These are phyloP conservation scores for Fremontodendron californicum DNA, from an alignment of 345 rosid genomes.

Conservation along the genomic window DNA sequence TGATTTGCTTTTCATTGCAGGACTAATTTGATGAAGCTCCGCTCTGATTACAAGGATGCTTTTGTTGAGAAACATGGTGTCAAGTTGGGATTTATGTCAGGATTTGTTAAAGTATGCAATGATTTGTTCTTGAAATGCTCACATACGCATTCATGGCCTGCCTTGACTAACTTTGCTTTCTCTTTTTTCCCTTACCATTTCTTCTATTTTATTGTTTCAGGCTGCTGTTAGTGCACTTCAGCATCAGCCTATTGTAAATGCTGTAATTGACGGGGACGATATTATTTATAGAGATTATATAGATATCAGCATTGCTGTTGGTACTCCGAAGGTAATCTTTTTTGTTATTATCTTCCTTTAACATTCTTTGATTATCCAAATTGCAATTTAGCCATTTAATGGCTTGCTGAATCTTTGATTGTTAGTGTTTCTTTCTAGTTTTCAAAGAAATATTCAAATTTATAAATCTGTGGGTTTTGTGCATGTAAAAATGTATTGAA, in stretches of 20 bases:
- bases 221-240: slow-evolving; percentile 95
- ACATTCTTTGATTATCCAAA: not conserved
- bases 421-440: not conserved
- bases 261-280: slow-evolving; percentile 98
- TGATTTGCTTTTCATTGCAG: slow-evolving; percentile 32
- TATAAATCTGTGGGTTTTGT: not conserved
- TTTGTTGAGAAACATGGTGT: slow-evolving; percentile 96
- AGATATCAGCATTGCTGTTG: slow-evolving; percentile 88
- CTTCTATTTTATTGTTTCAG: slow-evolving; percentile 33
- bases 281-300: slow-evolving; percentile 92
- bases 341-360: not conserved
- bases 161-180: not conserved
- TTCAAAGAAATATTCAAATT: not conserved
- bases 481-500: not conserved
- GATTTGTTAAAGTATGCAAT: slow-evolving; percentile 75
- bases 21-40: slow-evolving; percentile 98
- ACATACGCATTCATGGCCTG: not conserved
- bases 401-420: not conserved
- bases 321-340: slow-evolving; percentile 47
- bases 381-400: not conserved
- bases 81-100: slow-evolving; percentile 96
- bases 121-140: not conserved
- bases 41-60: slow-evolving; percentile 94
- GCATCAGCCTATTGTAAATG: slow-evolving; percentile 92
- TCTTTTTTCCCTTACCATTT: not conserved